Conservation (phyloP, 495 filamentous ascomycete genomes). For the Podospora comata region DNA sequence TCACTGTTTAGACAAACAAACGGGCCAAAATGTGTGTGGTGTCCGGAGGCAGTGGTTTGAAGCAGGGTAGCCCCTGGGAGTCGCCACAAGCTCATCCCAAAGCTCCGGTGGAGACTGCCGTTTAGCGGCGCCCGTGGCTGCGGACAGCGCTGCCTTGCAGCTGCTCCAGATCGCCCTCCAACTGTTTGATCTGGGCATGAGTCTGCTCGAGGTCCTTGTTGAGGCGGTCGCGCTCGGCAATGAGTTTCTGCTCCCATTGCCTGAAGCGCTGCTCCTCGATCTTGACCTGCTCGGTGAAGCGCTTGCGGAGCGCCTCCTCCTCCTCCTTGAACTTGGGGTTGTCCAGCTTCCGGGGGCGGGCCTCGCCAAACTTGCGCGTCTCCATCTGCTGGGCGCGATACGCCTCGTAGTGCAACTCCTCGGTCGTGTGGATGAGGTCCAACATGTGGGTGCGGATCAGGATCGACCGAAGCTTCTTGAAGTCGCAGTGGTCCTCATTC, state of each 20-base stretch:
- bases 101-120: not conserved
- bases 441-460: constrained; percentile 99
- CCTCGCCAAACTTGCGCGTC: constrained; percentile 98
- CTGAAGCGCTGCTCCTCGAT: constrained; percentile 98
- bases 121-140: constrained; percentile 93
- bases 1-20: not conserved
- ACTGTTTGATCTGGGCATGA: constrained; percentile 93
- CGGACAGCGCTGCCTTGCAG: constrained; percentile 90
- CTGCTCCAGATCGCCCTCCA: constrained; percentile 87
- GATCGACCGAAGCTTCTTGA: constrained; percentile 99
- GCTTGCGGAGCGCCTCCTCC: constrained; percentile 94
- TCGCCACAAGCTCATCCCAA: constrained; percentile 7
- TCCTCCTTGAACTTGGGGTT: constrained; percentile 99
- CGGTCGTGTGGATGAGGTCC: constrained; percentile 97
- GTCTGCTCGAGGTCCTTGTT: constrained; percentile 99
- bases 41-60: not conserved
- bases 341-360: constrained; percentile 92
- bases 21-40: not conserved
- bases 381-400: constrained; percentile 99
- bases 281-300: constrained; percentile 99
- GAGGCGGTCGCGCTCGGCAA: constrained; percentile 92
- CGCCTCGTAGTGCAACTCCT: constrained; percentile 97
- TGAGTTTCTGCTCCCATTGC: constrained; percentile 99
- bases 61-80: constrained; percentile 5
- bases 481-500: constrained; percentile 99